A percentile compares a stretch with the other conserved stretches of the same genome.
Evolutionary conservation across 2,329 filamentous ascomycete genomes (phyloP).

Genomic region (Cordyceps javanica): DNA sequence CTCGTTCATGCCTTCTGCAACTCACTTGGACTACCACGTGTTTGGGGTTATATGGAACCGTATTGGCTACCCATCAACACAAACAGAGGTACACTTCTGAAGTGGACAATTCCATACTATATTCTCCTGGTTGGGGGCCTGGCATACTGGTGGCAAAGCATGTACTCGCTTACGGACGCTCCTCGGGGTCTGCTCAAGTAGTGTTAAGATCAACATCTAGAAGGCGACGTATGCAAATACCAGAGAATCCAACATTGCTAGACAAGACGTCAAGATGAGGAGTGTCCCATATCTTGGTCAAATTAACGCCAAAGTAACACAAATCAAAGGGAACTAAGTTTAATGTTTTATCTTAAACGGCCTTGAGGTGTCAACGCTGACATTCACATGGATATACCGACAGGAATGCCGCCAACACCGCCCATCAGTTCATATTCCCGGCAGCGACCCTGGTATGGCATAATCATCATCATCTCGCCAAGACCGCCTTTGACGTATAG

Average conservation of each 20-base stretch:
- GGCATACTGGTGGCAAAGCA: constrained; percentile 59
- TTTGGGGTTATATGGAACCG: constrained; percentile 72
- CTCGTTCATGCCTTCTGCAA: constrained; percentile 87
- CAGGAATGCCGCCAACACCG: constrained; percentile 8
- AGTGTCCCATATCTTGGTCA: too few species aligned
- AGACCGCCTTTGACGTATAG: constrained; percentile 34
- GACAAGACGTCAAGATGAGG: too few species aligned
- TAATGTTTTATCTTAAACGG: not conserved
- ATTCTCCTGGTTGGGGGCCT: constrained; percentile 65
- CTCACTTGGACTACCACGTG: constrained; percentile 76
- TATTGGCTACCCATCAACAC: constrained; percentile 30
- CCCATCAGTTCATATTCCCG: constrained; percentile 29
- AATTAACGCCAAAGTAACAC: too few species aligned
- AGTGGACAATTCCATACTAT: constrained; percentile 79
- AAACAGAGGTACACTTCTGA: constrained; percentile 18
- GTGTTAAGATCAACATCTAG: too few species aligned
- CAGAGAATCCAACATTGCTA: too few species aligned
- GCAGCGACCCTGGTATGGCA: constrained; percentile 42
- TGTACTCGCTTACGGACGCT: constrained; percentile 66
- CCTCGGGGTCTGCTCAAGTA: constrained; percentile 22
- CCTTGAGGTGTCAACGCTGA: not conserved
- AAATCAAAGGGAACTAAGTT: too few species aligned
- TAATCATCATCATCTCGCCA: constrained; percentile 33
- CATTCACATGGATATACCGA: not conserved
- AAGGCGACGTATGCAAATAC: too few species aligned